Conservation (phyloP, 2,329 filamentous ascomycete genomes). For the Penicillium janthinellum region DNA sequence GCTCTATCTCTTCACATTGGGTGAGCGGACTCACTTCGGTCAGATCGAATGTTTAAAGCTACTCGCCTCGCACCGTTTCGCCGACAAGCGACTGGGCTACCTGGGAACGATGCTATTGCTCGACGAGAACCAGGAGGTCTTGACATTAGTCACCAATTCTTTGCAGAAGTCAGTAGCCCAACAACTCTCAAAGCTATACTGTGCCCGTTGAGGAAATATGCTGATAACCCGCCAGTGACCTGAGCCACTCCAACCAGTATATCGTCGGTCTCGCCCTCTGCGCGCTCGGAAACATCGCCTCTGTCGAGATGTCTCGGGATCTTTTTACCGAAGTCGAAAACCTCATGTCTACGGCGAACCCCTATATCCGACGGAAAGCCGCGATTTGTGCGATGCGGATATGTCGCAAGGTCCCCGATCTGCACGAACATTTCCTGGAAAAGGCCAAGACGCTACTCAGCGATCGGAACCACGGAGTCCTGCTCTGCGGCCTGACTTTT, state of each 20-base stretch:
- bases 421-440: conserved; percentile 96
- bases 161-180: conserved; percentile 77
- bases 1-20: conserved; percentile 95
- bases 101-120: conserved; percentile 92
- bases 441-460: conserved; percentile 86
- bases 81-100: conserved; percentile 95
- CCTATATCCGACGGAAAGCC: conserved; percentile 97
- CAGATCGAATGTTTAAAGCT: conserved; percentile 99
- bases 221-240: conserved; percentile 66
- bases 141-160: conserved; percentile 96
- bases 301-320: conserved; percentile 96
- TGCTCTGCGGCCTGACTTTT: conserved; percentile 88
- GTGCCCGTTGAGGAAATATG: neutral
- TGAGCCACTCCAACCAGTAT: conserved; percentile 97
- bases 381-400: conserved; percentile 99
- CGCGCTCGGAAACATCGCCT: conserved; percentile 96
- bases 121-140: conserved; percentile 97
- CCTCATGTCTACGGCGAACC: conserved; percentile 88
- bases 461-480: conserved; percentile 92
- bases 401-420: conserved; percentile 94
- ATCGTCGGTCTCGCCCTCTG: conserved; percentile 95
- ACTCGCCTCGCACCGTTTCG: conserved; percentile 92
- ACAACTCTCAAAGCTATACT: neutral
- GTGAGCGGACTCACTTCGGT: conserved; percentile 96
- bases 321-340: conserved; percentile 94